Evolutionary conservation across 1,284 basidiomycete genomes (phyloP).

Genomic region (Trichosporon sp.): DNA sequence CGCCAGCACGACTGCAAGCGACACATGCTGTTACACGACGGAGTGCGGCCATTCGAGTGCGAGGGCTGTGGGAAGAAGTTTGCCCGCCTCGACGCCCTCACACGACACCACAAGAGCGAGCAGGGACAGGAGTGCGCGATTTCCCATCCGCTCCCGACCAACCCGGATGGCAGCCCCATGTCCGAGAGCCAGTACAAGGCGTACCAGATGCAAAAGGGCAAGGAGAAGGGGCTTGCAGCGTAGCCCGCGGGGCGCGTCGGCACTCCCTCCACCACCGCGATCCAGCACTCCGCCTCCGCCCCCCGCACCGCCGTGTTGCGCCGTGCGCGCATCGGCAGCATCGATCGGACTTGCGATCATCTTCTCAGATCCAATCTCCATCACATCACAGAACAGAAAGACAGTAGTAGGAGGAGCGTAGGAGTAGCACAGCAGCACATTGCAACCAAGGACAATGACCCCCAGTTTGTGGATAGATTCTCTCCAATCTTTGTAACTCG

Average conservation of each 20-base stretch:
- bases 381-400: not conserved
- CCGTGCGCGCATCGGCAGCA: not conserved
- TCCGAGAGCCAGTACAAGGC: slow-evolving; percentile 56
- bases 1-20: slow-evolving; percentile 95
- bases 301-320: not conserved
- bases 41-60: slow-evolving; percentile 82
- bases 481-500: not conserved
- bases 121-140: slow-evolving; percentile 57
- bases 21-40: slow-evolving; percentile 83
- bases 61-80: slow-evolving; percentile 92
- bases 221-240: slow-evolving; percentile 23
- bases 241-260: not conserved
- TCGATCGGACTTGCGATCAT: not conserved
- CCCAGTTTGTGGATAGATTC: not conserved
- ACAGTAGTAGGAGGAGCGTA: not conserved
- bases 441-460: not conserved
- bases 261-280: not conserved
- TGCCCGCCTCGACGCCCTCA: slow-evolving; percentile 87
- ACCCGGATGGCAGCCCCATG: slow-evolving; percentile 55
- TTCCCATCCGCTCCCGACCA: slow-evolving; percentile 53
- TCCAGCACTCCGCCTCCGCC: not conserved
- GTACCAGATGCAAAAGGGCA: slow-evolving; percentile 36
- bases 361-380: not conserved
- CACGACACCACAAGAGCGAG: slow-evolving; percentile 61
- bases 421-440: not conserved